Evolutionary conservation across 805 yeast genomes (phyloP).

Genomic region (Deakozyma indianensis): DNA sequence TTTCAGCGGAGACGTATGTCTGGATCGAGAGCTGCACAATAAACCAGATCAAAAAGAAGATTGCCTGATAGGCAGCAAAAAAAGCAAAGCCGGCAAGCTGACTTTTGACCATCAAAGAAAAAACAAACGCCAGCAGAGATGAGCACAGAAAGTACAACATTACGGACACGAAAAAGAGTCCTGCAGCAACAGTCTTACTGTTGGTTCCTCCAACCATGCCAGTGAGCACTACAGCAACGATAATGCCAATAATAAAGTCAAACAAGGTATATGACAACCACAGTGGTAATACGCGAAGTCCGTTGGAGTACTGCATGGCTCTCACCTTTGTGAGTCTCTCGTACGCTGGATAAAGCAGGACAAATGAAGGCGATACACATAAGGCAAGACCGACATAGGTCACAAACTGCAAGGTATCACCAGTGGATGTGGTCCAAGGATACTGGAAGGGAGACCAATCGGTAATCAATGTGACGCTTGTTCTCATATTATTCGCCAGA

Average conservation of each 20-base stretch:
- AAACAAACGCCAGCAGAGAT: constrained; percentile 14
- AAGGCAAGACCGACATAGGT: constrained; percentile 21
- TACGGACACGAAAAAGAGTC: constrained; percentile 20
- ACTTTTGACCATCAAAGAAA: constrained; percentile 19
- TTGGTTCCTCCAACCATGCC: constrained; percentile 16
- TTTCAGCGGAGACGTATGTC: constrained; percentile 18
- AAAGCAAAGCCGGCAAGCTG: constrained; percentile 26
- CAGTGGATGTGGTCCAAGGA: constrained; percentile 19
- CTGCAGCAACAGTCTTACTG: constrained; percentile 15
- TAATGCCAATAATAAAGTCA: constrained; percentile 12
- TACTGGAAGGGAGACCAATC: constrained; percentile 21
- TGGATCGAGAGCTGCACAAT: constrained; percentile 18
- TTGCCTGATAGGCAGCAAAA: constrained; percentile 20
- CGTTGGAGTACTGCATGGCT: constrained; percentile 24
- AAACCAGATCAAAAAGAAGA: constrained; percentile 19
- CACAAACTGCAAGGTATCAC: constrained; percentile 21
- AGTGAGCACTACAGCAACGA: constrained; percentile 14
- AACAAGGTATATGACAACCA: constrained; percentile 21
- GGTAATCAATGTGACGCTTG: constrained; percentile 15
- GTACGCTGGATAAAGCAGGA: constrained; percentile 21
- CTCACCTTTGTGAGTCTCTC: constrained; percentile 22
- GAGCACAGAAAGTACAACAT: constrained; percentile 20
- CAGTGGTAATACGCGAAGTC: constrained; percentile 20
- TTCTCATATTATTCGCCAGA: constrained; percentile 15
- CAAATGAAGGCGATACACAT: constrained; percentile 23